A percentile compares a stretch with the other conserved stretches of the same genome.
phyloP scores from a whole-genome alignment of 106 monocot species.

The Dendrobium huoshanense region DNA sequence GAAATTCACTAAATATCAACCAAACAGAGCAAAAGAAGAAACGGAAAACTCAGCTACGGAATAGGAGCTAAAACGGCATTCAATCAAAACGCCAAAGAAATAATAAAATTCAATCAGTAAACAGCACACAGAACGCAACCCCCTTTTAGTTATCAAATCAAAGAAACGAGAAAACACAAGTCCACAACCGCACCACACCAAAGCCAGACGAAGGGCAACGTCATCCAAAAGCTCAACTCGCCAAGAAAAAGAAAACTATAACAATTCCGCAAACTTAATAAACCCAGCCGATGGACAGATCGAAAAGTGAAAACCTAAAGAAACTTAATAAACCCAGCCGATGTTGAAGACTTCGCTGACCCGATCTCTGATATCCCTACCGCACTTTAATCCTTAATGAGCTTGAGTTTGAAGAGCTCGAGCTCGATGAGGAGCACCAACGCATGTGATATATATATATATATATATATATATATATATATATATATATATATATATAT shows the following conservation, averaged over 20 bases:
- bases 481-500: too few species aligned
- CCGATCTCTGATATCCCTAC: too few species aligned
- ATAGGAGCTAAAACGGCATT: not conserved
- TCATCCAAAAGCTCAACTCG: not conserved
- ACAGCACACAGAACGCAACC: not conserved
- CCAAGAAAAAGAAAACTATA: not conserved
- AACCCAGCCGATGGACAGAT: not conserved
- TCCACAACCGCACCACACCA: not conserved
- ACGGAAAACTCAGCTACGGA: not conserved
- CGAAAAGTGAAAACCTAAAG: too few species aligned
- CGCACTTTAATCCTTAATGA: too few species aligned
- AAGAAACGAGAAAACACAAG: not conserved
- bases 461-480: too few species aligned
- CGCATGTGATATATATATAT: too few species aligned
- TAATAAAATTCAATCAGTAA: not conserved
- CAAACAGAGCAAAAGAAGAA: not conserved
- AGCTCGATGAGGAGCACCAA: too few species aligned
- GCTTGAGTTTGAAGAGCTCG: too few species aligned
- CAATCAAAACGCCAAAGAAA: not conserved
- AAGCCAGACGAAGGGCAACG: not conserved
- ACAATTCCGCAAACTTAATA: not conserved
- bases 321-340: not conserved
- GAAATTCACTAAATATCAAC: not conserved
- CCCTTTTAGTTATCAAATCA: not conserved
- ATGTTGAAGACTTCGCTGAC: not conserved